These are phyloP conservation scores for Eimeria praecox DNA, from an alignment of 169 alveolate species.

Conservation along the genomic window DNA sequence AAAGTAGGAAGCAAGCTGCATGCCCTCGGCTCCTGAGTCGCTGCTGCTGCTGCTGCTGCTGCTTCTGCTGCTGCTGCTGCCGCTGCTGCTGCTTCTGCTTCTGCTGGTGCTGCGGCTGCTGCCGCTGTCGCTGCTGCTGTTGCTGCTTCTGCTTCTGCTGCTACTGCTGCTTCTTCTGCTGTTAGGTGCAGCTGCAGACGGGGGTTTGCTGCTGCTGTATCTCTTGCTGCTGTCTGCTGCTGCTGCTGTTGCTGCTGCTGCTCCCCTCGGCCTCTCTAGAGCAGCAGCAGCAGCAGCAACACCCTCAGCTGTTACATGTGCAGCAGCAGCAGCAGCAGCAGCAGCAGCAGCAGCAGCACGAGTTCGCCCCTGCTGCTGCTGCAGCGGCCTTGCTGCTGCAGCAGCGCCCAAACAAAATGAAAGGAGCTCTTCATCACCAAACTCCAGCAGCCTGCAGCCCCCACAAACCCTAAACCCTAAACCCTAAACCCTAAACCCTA, in stretches of 20 bases:
- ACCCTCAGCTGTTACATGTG: background rate
- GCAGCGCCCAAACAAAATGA: background rate
- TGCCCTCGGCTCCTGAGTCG: constrained; percentile 80
- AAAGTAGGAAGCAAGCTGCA: too few species aligned
- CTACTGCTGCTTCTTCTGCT: too few species aligned
- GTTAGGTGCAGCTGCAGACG: too few species aligned
- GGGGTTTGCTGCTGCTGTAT: too few species aligned
- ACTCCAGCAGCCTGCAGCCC: background rate
- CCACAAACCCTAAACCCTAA: constrained; percentile 47
- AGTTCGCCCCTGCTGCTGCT: background rate
- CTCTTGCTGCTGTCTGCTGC: too few species aligned
- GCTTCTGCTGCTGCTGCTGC: constrained; percentile 82
- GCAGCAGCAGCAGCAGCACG: constrained; percentile 84
- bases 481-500: constrained; percentile 51
- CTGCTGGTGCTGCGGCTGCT: too few species aligned
- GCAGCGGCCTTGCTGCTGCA: background rate
- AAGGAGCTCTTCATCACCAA: background rate
- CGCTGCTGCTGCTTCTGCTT: constrained; percentile 44
- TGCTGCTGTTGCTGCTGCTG: too few species aligned
- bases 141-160: background rate
- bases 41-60: constrained; percentile 85
- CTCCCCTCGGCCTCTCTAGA: background rate
- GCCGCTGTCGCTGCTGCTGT: background rate
- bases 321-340: constrained; percentile 47
- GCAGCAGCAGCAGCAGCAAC: constrained; percentile 12